These are phyloP conservation scores for Ambispora gerdemannii DNA, from an alignment of 192 early-diverging fungal species.

Conservation along the genomic window DNA sequence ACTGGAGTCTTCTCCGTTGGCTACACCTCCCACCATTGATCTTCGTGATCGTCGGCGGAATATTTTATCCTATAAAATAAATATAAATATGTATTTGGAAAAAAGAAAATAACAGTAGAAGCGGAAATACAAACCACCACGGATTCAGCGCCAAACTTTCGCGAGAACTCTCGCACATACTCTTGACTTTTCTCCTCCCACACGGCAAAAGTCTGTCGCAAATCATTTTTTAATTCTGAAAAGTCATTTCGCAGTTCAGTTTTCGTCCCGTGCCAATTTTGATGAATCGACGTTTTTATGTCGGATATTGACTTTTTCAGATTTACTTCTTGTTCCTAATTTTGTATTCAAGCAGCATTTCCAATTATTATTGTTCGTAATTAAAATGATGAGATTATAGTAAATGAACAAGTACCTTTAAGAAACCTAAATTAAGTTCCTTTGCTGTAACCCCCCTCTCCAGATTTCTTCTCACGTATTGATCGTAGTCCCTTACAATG, in stretches of 20 bases:
- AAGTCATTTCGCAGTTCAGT: slow-evolving; percentile 62
- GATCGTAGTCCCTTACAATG: slow-evolving; percentile 81
- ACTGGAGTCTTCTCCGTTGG: background rate
- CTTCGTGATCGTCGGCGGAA: background rate
- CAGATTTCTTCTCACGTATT: slow-evolving; percentile 79
- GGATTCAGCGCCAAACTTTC: slow-evolving; percentile 62
- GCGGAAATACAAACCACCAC: slow-evolving; percentile 38
- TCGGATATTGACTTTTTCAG: slow-evolving; percentile 72
- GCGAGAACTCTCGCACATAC: slow-evolving; percentile 65
- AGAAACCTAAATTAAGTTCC: slow-evolving; percentile 77
- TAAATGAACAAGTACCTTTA: slow-evolving; percentile 53
- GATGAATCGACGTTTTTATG: slow-evolving; percentile 64
- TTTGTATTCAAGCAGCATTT: background rate
- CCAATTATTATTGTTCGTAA: background rate
- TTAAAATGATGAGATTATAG: background rate
- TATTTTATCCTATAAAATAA: slow-evolving; percentile 23
- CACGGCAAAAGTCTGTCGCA: slow-evolving; percentile 57
- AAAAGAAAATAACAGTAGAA: background rate
- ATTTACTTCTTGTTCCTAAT: slow-evolving; percentile 67
- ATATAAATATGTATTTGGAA: background rate
- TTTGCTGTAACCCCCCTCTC: slow-evolving; percentile 78
- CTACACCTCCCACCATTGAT: background rate
- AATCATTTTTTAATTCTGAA: slow-evolving; percentile 60
- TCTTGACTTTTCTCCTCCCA: slow-evolving; percentile 79
- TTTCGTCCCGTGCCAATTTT: slow-evolving; percentile 64